These are phyloP conservation scores for Taxawa tesnikishii DNA, from an alignment of 2,329 filamentous ascomycete genomes.

Conservation along the genomic window DNA sequence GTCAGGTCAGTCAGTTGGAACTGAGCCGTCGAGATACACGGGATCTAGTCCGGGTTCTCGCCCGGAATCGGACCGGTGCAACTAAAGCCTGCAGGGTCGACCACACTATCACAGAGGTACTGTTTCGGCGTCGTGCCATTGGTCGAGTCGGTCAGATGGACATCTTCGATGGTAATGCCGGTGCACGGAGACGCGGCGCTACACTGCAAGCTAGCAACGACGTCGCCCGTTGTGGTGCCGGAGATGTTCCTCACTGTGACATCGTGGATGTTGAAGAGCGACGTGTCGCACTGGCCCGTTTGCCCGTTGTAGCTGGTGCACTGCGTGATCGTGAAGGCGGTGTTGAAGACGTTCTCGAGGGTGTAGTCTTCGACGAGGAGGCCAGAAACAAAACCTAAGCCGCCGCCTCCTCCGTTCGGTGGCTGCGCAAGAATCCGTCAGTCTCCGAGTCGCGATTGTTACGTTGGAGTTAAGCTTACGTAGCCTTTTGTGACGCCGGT, in stretches of 20 bases:
- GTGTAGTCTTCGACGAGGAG: constrained; percentile 15
- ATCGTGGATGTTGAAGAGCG: constrained; percentile 25
- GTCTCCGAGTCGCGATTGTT: no score
- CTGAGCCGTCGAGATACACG: no score
- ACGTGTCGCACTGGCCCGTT: constrained; percentile 14
- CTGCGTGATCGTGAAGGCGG: constrained; percentile 14
- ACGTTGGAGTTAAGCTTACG: constrained; percentile 11
- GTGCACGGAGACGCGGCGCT: constrained; percentile 14
- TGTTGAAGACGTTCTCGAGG: constrained; percentile 10
- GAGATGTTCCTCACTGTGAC: constrained; percentile 8
- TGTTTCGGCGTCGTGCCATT: constrained; percentile 10
- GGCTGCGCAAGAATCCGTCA: constrained; percentile 8
- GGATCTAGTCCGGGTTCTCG: constrained; percentile 2
- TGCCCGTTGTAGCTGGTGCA: constrained; percentile 15
- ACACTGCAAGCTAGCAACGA: constrained; percentile 17
- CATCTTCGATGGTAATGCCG: constrained; percentile 12
- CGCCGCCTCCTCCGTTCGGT: constrained; percentile 47
- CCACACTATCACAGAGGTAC: constrained; percentile 15
- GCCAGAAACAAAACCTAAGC: constrained; percentile 31
- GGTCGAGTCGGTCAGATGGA: constrained; percentile 6
- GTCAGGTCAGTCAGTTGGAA: no score
- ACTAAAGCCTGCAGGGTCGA: constrained; percentile 10
- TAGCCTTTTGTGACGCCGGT: constrained; percentile 26
- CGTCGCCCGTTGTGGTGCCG: constrained; percentile 9
- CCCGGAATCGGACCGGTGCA: constrained; percentile 11